Conservation (phyloP, 2,329 filamentous ascomycete genomes). For the Pseudocercospora ulei region DNA sequence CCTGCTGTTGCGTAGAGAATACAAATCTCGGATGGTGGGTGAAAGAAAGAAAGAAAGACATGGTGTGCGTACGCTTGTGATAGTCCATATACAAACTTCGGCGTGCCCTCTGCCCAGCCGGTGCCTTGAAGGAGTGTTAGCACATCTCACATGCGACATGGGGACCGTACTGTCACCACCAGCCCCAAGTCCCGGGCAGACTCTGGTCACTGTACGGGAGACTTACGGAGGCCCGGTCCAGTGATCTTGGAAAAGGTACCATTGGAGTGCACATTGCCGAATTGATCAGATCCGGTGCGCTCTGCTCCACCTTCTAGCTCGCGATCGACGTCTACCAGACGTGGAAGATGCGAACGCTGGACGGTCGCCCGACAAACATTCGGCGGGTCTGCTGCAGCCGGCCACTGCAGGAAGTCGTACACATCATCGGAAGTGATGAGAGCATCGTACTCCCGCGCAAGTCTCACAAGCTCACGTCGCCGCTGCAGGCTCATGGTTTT, state of each 20-base stretch:
- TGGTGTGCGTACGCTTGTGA: slow-evolving; percentile 46
- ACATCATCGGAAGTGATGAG: slow-evolving; percentile 85
- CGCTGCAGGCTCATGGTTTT: slow-evolving; percentile 65
- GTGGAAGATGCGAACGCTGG: slow-evolving; percentile 49
- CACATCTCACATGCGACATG: too few relatives aligned
- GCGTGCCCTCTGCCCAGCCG: slow-evolving; percentile 74
- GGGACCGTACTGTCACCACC: too few relatives aligned
- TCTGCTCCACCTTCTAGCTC: slow-evolving; percentile 51
- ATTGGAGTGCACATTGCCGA: slow-evolving; percentile 76
- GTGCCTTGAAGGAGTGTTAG: too few relatives aligned
- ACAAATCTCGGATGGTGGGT: neutral
- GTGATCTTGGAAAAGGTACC: slow-evolving; percentile 83
- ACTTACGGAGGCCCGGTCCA: slow-evolving; percentile 56
- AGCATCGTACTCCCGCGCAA: slow-evolving; percentile 70
- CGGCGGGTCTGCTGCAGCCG: slow-evolving; percentile 32
- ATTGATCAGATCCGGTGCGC: slow-evolving; percentile 46
- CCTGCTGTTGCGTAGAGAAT: neutral
- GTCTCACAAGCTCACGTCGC: slow-evolving; percentile 57
- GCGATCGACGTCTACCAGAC: slow-evolving; percentile 69
- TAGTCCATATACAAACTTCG: slow-evolving; percentile 51
- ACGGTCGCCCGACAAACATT: slow-evolving; percentile 5
- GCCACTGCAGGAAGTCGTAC: slow-evolving; percentile 87
- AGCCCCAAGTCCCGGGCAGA: too few relatives aligned
- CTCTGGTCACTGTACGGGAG: too few relatives aligned
- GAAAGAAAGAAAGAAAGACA: slow-evolving; percentile 9